Conservation (phyloP, 73 alveolate species). For the Paramecium sexaurelia region DNA sequence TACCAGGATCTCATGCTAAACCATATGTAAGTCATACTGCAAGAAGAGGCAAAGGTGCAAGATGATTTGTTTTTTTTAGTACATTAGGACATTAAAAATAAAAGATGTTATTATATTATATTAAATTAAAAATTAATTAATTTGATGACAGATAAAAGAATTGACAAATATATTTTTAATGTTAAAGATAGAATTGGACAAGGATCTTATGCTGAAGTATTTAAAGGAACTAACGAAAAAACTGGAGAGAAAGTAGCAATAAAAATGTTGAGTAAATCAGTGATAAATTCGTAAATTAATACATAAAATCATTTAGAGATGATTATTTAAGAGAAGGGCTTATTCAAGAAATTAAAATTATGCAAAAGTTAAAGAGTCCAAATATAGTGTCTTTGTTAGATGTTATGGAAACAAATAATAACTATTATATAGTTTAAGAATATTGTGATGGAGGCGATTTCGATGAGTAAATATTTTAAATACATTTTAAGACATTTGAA, state of each 20-base stretch:
- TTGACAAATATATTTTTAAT: constrained; percentile 60
- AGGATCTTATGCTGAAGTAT: constrained; percentile 67
- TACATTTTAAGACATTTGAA: neutral
- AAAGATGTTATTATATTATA: neutral
- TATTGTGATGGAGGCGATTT: constrained; percentile 71
- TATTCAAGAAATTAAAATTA: constrained; percentile 61
- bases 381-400: constrained; percentile 61
- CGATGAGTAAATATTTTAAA: constrained; percentile 59
- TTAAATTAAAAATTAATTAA: neutral
- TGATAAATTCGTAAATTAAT: constrained; percentile 12
- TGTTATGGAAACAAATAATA: constrained; percentile 65
- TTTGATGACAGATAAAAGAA: constrained; percentile 63
- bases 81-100: constrained; percentile 2
- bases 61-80: constrained; percentile 26
- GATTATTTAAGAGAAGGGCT: constrained; percentile 68
- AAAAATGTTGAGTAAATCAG: constrained; percentile 56
- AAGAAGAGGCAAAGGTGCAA: constrained; percentile 81
- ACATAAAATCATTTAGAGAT: neutral
- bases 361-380: constrained; percentile 58
- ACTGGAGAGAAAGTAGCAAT: constrained; percentile 68
- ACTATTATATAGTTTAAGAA: constrained; percentile 67
- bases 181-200: constrained; percentile 59
- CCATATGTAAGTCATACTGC: constrained; percentile 79
- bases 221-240: constrained; percentile 57
- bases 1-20: constrained; percentile 77